Base-by-base conservation (phyloP, 2,329 filamentous ascomycete genomes). In the Orbilia quercus region DNA sequence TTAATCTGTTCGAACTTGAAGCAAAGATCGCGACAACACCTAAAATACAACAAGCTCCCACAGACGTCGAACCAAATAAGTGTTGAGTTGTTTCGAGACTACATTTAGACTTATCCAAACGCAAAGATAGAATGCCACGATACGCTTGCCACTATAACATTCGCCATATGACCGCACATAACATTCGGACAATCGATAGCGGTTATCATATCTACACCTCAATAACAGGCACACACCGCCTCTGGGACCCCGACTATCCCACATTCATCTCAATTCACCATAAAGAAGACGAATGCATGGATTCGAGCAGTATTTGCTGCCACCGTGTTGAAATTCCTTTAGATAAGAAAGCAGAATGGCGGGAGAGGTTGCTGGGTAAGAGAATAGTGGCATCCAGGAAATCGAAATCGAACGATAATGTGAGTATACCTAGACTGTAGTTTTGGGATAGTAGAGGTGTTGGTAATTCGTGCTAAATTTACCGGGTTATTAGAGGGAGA, bases 161-260 rank as follows among this genome's bases (percentile, higher is more conserved):
- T 40, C 57, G 66, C 42, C 34, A 38, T 11, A 23, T 57, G 7
- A 71, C 57, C 2, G 18, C 40, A 9, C 36, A 53, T 14, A 42
- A 48, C 12, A 63, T 63, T 25, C 53, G 36, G 1, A 50, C 23
- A 1, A 38, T 71, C 6, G 66, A 71, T 11, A 51, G 22, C 3
- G 40, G 36, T 14, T 62, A 71, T 48, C 47, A 60, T 18, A 23
- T 50, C 47, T 55, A 60, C 23, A 51, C 57, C n/a, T 31, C 42
- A 14, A 44, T 69, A 58, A 20, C 55, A 16, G n/a, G 22, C 22
- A 54, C 54, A 1, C 64, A 69, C 20, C 23, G 55, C n/a, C 42
- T 69, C 9, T 71, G 66, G 66, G 66, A 71, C 20, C 66, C 66
- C 1, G 36, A 47, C n/a, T 71, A 71, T n/a, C 58, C 66, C 14